Base-by-base conservation (phyloP, 2,329 filamentous ascomycete genomes). In the Beauveria scarabaeidicola region DNA sequence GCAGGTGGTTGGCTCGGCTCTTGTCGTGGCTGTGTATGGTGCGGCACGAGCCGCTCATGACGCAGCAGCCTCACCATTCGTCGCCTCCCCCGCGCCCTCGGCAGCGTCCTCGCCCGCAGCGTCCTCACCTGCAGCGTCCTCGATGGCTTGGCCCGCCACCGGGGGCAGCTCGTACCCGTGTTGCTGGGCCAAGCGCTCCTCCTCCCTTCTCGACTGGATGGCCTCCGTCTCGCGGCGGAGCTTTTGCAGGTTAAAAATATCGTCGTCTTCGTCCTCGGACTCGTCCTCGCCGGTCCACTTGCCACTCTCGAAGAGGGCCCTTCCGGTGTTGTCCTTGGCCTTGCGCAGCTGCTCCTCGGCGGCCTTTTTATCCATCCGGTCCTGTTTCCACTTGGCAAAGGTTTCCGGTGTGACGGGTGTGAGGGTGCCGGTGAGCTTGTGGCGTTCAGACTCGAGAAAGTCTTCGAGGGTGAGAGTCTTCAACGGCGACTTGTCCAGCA, bases 331-430 rank as follows among this genome's bases (percentile, higher is more conserved):
- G 68, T 99, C 94, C 81, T 96, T 97, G 69, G 91, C 90, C 75
- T 88, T 86, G 70, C 88, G 86, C 52, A 91, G 91, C 75, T 96
- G 87, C 66, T 94, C 89, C 69, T 99, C 94, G 23, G 94, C 94
- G 17, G 87, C 88, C 81, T 96, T 97, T 86, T 99, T 99, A 74
- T 91, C 86, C 66, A 97, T 72, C 48, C 94, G 88, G 57, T 96
- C 89, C 76, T 92, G 87, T 82, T 99, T 99, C 94, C 94, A 99
- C 70, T 94, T 94, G 63, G 91, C 91, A 70, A 99, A 99, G 1
- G 85, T 82, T 71, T 99, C 94, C 2, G 87, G 88, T 1, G 90
- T 99, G 63, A 99, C 95, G 5, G 95, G 95, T 1, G 95, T 99
- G 55, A 97, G 81, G 1, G 81, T 91, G 59, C 93, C 94, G 0